Evolutionary conservation across 2,329 filamentous ascomycete genomes (phyloP).

Genomic region (Chaetomiaceae sp.): DNA sequence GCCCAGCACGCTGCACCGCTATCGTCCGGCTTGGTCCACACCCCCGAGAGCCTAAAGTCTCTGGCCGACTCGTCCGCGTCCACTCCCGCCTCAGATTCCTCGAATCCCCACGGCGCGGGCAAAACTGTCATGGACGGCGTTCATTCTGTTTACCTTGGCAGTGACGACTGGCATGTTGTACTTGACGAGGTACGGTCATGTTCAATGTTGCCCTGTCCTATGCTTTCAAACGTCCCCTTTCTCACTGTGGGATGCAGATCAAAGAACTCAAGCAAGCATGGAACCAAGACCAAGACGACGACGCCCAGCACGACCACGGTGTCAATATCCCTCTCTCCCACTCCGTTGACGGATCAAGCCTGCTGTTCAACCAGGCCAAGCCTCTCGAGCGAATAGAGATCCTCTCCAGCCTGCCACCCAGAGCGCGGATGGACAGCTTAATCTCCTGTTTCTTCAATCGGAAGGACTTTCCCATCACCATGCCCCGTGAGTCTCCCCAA

Average conservation of each 20-base stretch:
- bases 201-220: background rate
- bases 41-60: background rate
- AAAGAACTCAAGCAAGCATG: constrained; percentile 24
- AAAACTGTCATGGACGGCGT: constrained; percentile 21
- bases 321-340: constrained; percentile 27
- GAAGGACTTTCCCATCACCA: constrained; percentile 22
- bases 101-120: background rate
- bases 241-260: constrained; percentile 15
- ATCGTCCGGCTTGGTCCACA: background rate
- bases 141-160: constrained; percentile 22
- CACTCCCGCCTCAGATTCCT: background rate
- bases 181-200: constrained; percentile 23
- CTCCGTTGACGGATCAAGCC: constrained; percentile 24
- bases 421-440: constrained; percentile 22
- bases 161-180: constrained; percentile 24
- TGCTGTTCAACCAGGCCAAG: constrained; percentile 23
- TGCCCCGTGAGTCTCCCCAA: constrained; percentile 28
- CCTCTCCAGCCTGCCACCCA: constrained; percentile 25
- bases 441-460: constrained; percentile 25
- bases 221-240: background rate
- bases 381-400: constrained; percentile 25
- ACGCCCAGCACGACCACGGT: constrained; percentile 10
- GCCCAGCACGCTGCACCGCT: background rate
- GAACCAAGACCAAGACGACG: constrained; percentile 15
- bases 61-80: background rate